phyloP scores from a whole-genome alignment of 805 yeast species.

The Yarrowia bubula region DNA sequence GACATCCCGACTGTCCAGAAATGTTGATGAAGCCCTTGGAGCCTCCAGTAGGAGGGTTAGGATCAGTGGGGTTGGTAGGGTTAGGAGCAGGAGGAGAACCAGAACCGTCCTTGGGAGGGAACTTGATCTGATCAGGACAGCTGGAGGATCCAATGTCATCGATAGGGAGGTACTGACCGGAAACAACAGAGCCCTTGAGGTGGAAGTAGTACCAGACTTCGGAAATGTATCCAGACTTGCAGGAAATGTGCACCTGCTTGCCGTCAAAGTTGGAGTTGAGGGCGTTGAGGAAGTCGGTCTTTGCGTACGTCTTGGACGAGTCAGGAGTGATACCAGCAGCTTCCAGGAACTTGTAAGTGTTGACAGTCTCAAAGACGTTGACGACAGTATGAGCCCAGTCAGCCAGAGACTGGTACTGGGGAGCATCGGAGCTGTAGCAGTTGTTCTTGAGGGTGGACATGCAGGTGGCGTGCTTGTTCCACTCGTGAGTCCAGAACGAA shows the following conservation, averaged over 20 bases:
- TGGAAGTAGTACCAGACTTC: constrained; percentile 82
- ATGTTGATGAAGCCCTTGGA: constrained; percentile 51
- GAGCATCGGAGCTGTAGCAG: constrained; percentile 52
- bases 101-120: constrained; percentile 56
- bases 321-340: constrained; percentile 73
- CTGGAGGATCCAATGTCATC: constrained; percentile 51
- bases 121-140: constrained; percentile 75
- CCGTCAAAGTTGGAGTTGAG: constrained; percentile 46
- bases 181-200: constrained; percentile 67
- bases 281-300: constrained; percentile 41
- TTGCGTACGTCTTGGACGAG: constrained; percentile 53
- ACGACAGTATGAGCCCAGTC: constrained; percentile 68
- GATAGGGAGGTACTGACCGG: constrained; percentile 63
- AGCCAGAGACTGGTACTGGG: constrained; percentile 48
- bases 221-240: constrained; percentile 53
- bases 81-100: constrained; percentile 29
- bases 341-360: constrained; percentile 66
- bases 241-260: constrained; percentile 54
- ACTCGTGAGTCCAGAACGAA: constrained; percentile 83
- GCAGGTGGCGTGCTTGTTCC: constrained; percentile 92
- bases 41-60: constrained; percentile 35
- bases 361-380: constrained; percentile 54
- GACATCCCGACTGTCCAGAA: constrained; percentile 61
- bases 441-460: constrained; percentile 71
- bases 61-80: constrained; percentile 32